A percentile compares a stretch with the other conserved stretches of the same genome.
Evolutionary conservation across 2,329 filamentous ascomycete genomes (phyloP).

Genomic region (Calonectria montana): DNA sequence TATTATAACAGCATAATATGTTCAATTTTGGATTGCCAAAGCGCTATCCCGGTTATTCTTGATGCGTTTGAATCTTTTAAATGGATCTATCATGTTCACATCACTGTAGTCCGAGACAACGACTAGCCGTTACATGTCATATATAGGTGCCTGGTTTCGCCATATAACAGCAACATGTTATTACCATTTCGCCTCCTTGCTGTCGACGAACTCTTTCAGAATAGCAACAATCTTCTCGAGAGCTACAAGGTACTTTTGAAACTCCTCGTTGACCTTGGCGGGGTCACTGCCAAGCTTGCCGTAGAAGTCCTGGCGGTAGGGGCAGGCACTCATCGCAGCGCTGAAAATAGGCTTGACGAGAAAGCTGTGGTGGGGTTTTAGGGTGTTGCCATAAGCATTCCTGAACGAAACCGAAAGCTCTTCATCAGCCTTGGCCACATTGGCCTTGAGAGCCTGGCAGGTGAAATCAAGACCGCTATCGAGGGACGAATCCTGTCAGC

Average conservation of each 20-base stretch:
- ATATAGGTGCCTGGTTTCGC: conserved; percentile 8
- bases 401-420: conserved; percentile 92
- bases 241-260: conserved; percentile 79
- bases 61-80: conserved; percentile 7
- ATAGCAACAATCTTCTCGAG: conserved; percentile 84
- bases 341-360: conserved; percentile 92
- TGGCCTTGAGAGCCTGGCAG: conserved; percentile 82
- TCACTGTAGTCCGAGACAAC: conserved; percentile 21
- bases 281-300: conserved; percentile 80
- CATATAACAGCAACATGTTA: conserved; percentile 45
- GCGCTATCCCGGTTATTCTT: conserved; percentile 17
- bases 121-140: conserved; percentile 20
- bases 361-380: conserved; percentile 93
- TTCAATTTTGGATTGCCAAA: conserved; percentile 9
- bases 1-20: conserved; percentile 4
- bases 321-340: conserved; percentile 91
- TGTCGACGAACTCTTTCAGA: conserved; percentile 69
- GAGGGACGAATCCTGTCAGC: background rate
- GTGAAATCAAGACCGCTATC: conserved; percentile 93
- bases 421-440: conserved; percentile 73
- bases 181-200: conserved; percentile 70
- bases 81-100: conserved; percentile 22
- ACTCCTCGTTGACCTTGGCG: conserved; percentile 69
- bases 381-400: conserved; percentile 82
- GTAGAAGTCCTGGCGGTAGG: conserved; percentile 95